phyloP scores from a whole-genome alignment of 176 grass and related monocot species.

The Olyra latifolia region DNA sequence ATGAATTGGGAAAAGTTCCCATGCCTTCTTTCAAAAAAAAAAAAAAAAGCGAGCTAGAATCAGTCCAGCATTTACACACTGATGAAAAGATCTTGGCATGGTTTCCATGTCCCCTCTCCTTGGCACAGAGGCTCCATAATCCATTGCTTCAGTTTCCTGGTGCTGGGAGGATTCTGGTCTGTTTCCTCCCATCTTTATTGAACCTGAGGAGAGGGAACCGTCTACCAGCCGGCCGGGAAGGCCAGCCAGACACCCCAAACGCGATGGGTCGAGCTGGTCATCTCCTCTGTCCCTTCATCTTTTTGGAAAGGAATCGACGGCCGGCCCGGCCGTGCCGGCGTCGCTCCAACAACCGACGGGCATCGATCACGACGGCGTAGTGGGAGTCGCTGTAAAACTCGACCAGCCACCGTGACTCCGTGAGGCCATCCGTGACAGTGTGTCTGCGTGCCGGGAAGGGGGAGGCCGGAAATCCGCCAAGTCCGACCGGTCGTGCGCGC shows the following conservation, averaged over 20 bases:
- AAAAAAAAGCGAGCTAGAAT: too few relatives aligned
- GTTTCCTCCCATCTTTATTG: neutral
- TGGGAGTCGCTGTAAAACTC: neutral
- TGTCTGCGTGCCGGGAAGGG: neutral
- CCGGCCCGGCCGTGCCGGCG: neutral
- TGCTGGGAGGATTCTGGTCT: neutral
- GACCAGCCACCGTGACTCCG: neutral
- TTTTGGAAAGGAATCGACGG: neutral
- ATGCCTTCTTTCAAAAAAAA: too few relatives aligned
- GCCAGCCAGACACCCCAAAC: neutral
- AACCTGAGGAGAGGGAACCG: neutral
- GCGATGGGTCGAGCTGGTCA: neutral
- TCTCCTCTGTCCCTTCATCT: neutral
- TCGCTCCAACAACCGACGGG: neutral
- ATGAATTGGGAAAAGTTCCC: too few relatives aligned
- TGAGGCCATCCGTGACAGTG: neutral
- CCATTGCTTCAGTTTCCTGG: neutral
- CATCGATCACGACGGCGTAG: neutral
- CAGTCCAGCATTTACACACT: too few relatives aligned
- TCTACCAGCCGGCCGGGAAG: neutral
- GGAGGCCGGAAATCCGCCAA: neutral
- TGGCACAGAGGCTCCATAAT: neutral
- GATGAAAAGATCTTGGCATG: neutral
- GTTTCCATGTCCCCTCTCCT: neutral
- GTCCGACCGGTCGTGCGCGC: neutral